Base-by-base conservation (phyloP, 1,284 basidiomycete species). In the Leccinum subrobustum region DNA sequence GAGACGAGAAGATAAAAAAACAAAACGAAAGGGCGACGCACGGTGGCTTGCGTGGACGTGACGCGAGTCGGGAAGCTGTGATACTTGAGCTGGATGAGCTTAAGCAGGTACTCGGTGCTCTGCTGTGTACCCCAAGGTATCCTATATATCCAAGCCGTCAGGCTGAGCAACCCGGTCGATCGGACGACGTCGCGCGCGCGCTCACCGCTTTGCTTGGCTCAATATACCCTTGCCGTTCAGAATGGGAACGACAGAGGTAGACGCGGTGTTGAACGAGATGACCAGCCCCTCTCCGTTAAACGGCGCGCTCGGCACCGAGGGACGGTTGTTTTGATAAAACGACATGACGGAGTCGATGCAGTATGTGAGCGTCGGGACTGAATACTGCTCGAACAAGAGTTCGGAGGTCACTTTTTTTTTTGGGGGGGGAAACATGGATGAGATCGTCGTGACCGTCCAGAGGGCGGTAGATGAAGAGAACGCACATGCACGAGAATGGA, bases 41-140 rank as follows among this genome's bases (percentile, higher is more conserved):
- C 87, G 52, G 79, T 84, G 14, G 86, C 81, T 64, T 88, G 86
- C 0, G 75, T 64, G 11, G 79, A 68, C 0, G 82, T 85, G 4
- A 89, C 81, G 37, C 85, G 81, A 2, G 83, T 86, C 14, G 83
- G 83, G 67, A 99, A 99, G 50, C 83, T 91, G 14, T 97, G 92
- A 71, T 99, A 98, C 74, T 99, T 99, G 59, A 99, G 84, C 73
- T 98, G 96, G 39, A 70, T 71, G 44, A 74, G 85, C 70, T 95
- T 96, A 59, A 97, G 84, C 54, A 99, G 82, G 67, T 97, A 91
- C 54, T 99, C 96, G 0, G 92, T 86, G 0, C 95, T 88, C 70
- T 97, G 95, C 0, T 88, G 84, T 8, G 93, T 88, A 35, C 97
- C 96, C 93, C 95, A 99, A 2, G 93, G 91, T 75, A 99, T 92